Evolutionary conservation across 2,329 filamentous ascomycete genomes (phyloP), one percentile per base, ranked within the genome.

Genomic region (Dactylonectria macrodidyma): DNA sequence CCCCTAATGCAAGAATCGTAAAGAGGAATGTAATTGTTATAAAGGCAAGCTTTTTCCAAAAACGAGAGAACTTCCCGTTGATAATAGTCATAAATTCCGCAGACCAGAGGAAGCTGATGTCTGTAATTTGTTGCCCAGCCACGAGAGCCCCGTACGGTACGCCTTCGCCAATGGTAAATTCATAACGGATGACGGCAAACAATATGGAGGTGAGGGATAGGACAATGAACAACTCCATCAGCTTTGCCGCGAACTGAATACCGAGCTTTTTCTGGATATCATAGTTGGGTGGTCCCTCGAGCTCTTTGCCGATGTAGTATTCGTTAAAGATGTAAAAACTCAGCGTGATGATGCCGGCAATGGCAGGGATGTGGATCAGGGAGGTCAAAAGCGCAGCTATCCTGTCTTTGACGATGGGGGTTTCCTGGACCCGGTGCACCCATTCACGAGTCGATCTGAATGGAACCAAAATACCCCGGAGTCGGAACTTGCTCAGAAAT

Each of bases 321-420:
- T 73, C 72, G 19, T 73, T 73, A 46, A 73, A 73, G 1, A 73
- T 73, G 24, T 69, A 73, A 36, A 73, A 72, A 8, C 71, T 73
- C 3, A 73, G 46, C 0, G 69, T 64, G 1, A 67, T 34, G 5
- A 73, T 70, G 1, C 71, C 67, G 3, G 69, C 52, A n/a, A 73
- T 70, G 1, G 69, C 71, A 1, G 71, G 71, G 0, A 73, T 12
- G n/a, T 73, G 71, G 0, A 73, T 70, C 26, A 70, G 11, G 10
- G 67, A 64, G 1, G 69, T 69, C 0, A 73, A 19, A 3, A 60
- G 52, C 2, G 71, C 69, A 1, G 71, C 73, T 11, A 72, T 14
- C 1, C 71, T 66, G 16, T 73, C 71, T 11, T 73, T 73, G 26
- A 73, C 65, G 14, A 73, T 73, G 1, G 71, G 71, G 1, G 66